Conservation (phyloP, 352 stramenopile genomes). For the Phytopythium sindhum region DNA sequence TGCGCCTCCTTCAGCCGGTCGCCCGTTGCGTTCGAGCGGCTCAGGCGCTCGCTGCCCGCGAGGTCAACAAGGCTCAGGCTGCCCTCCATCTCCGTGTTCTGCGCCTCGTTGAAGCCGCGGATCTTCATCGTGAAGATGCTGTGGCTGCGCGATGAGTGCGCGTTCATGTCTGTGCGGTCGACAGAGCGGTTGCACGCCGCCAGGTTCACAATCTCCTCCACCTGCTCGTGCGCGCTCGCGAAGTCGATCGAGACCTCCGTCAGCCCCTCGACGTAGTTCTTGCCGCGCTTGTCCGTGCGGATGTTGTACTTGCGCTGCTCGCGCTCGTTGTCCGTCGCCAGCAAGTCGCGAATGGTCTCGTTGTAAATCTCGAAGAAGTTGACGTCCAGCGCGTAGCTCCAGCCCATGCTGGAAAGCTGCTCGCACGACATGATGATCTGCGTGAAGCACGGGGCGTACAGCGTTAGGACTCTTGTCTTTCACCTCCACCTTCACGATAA, state of each 20-base stretch:
- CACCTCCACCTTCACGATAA: not conserved
- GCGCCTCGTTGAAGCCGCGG: constrained; percentile 76
- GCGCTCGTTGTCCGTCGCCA: constrained; percentile 57
- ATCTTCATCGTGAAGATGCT: constrained; percentile 98
- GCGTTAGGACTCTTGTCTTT: not conserved
- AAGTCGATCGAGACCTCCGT: constrained; percentile 79
- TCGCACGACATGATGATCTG: constrained; percentile 79
- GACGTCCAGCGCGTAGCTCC: constrained; percentile 95
- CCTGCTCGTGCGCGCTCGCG: constrained; percentile 74
- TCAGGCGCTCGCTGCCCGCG: constrained; percentile 96
- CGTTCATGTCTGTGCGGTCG: constrained; percentile 98
- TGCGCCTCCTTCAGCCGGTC: constrained; percentile 96
- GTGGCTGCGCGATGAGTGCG: constrained; percentile 96
- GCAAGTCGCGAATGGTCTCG: constrained; percentile 97
- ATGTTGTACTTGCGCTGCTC: constrained; percentile 75
- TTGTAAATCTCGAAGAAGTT: constrained; percentile 99
- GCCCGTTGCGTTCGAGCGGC: constrained; percentile 89
- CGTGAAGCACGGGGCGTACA: not conserved
- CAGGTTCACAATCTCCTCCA: constrained; percentile 85
- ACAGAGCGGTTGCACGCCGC: constrained; percentile 95
- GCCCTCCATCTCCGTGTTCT: constrained; percentile 90
- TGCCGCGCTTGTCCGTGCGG: constrained; percentile 72
- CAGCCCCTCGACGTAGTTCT: constrained; percentile 88
- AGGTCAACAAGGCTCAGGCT: constrained; percentile 92
- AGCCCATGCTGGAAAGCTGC: constrained; percentile 80